These are phyloP conservation scores for Porpolomopsis calyptriformis DNA, from an alignment of 768 basidiomycete genomes.

Conservation along the genomic window DNA sequence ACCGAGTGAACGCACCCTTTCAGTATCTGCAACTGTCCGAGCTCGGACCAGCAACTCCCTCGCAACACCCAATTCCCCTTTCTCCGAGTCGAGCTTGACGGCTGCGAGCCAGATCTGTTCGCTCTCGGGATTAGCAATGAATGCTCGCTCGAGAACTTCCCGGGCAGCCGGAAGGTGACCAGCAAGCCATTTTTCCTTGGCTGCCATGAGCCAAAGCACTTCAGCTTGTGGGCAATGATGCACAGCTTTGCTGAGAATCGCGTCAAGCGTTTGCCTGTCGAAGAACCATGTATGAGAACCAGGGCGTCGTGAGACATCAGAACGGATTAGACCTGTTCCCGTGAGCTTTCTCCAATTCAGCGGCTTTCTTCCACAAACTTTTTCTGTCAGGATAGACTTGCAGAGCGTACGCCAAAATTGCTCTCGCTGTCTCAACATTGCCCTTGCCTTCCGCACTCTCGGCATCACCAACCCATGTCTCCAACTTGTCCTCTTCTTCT, in stretches of 20 bases:
- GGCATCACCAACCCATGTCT: conserved; percentile 87
- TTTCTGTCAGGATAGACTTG: conserved; percentile 83
- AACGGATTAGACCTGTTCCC: conserved; percentile 51
- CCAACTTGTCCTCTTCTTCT: conserved; percentile 87
- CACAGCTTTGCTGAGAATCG: conserved; percentile 73
- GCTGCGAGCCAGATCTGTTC: conserved; percentile 98
- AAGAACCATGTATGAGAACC: conserved; percentile 1
- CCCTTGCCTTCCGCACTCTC: conserved; percentile 68
- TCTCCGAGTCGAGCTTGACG: conserved; percentile 94
- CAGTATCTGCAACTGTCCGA: conserved; percentile 82
- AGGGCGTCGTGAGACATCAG: conserved; percentile 1
- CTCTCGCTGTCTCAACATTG: conserved; percentile 72
- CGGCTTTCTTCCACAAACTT: conserved; percentile 82
- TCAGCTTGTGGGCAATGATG: conserved; percentile 91
- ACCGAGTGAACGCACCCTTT: conserved; percentile 47
- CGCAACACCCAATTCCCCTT: conserved; percentile 80
- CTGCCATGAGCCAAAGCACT: conserved; percentile 94
- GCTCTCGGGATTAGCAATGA: conserved; percentile 91
- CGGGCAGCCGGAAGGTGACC: conserved; percentile 89
- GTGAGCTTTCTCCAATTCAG: conserved; percentile 86
- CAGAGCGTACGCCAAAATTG: conserved; percentile 83
- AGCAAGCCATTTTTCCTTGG: conserved; percentile 91
- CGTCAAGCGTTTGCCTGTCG: conserved; percentile 65
- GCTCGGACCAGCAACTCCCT: conserved; percentile 81
- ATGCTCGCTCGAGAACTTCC: conserved; percentile 78